Percentiles rank a stretch among this genome's conserved stretches.
phyloP scores from a whole-genome alignment of 495 filamentous ascomycete genomes.

The Trichoderma asperelloides region DNA sequence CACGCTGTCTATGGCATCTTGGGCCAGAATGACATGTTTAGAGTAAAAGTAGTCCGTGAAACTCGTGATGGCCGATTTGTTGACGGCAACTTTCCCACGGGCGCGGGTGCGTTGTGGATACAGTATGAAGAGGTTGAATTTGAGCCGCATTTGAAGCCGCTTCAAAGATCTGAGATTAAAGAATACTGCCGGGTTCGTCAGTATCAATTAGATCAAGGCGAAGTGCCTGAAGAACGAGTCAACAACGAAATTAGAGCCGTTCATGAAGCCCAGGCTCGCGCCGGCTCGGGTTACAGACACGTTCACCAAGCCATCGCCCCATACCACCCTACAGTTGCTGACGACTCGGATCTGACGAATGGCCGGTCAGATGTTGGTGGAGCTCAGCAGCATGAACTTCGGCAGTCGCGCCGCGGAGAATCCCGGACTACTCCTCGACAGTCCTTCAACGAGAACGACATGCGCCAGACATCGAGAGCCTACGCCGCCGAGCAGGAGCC shows the following conservation, averaged over 20 bases:
- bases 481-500: constrained; percentile 8
- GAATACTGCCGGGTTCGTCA: constrained; percentile 46
- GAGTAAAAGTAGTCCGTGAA: constrained; percentile 40
- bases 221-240: constrained; percentile 32
- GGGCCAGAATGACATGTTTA: constrained; percentile 43
- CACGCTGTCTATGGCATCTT: constrained; percentile 46
- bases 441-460: constrained; percentile 5
- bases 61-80: constrained; percentile 41
- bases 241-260: constrained; percentile 41
- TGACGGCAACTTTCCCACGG: constrained; percentile 40
- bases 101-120: constrained; percentile 46
- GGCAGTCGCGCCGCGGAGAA: constrained; percentile 22
- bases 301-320: not conserved
- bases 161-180: constrained; percentile 41
- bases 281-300: constrained; percentile 1
- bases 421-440: constrained; percentile 3
- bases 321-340: not conserved
- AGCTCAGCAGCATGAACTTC: constrained; percentile 20
- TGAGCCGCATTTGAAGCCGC: constrained; percentile 32
- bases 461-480: not conserved
- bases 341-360: constrained; percentile 11
- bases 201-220: constrained; percentile 36
- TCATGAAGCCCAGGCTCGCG: constrained; percentile 34
- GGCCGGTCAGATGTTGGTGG: constrained; percentile 10
- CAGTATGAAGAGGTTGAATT: constrained; percentile 45